Conservation (phyloP, 1,139 yeast species). For the Fermentozyma sake region DNA sequence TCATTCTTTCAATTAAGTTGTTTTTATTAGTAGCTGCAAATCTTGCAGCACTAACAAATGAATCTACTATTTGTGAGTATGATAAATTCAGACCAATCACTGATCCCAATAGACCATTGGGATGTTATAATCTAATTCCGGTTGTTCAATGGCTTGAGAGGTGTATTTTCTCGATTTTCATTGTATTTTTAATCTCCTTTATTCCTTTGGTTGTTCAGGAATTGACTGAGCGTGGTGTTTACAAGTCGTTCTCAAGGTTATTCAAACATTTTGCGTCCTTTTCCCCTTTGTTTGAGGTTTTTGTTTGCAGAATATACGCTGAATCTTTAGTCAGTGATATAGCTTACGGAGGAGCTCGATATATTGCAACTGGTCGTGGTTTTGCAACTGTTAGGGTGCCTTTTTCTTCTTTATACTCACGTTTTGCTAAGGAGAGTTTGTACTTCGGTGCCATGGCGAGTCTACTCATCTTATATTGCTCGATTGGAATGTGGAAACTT, state of each 20-base stretch:
- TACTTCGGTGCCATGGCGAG: conserved; percentile 39
- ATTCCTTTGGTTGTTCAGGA: conserved; percentile 50
- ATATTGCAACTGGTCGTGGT: conserved; percentile 54
- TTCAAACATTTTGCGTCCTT: conserved; percentile 45
- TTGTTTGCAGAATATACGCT: conserved; percentile 49
- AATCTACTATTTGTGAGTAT: conserved; percentile 44
- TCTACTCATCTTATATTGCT: conserved; percentile 37
- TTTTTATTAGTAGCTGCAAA: conserved; percentile 44
- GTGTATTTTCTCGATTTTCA: conserved; percentile 44
- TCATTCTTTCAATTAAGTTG: conserved; percentile 43
- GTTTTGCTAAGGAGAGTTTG: conserved; percentile 45
- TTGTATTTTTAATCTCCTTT: conserved; percentile 47
- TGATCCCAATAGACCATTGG: conserved; percentile 40
- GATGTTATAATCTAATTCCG: conserved; percentile 47
- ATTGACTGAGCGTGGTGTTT: conserved; percentile 46
- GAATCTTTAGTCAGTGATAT: conserved; percentile 46
- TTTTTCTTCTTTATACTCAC: conserved; percentile 39
- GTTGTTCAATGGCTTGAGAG: conserved; percentile 48
- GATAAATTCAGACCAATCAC: conserved; percentile 44
- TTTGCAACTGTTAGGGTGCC: conserved; percentile 48
- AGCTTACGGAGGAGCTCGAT: conserved; percentile 49
- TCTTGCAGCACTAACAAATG: conserved; percentile 44
- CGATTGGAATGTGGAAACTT: conserved; percentile 45
- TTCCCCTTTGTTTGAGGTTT: conserved; percentile 52
- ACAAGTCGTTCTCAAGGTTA: conserved; percentile 40